Evolutionary conservation across 768 basidiomycete genomes (phyloP), one percentile per base, ranked within the genome.

Genomic region (Boletus speciosus): DNA sequence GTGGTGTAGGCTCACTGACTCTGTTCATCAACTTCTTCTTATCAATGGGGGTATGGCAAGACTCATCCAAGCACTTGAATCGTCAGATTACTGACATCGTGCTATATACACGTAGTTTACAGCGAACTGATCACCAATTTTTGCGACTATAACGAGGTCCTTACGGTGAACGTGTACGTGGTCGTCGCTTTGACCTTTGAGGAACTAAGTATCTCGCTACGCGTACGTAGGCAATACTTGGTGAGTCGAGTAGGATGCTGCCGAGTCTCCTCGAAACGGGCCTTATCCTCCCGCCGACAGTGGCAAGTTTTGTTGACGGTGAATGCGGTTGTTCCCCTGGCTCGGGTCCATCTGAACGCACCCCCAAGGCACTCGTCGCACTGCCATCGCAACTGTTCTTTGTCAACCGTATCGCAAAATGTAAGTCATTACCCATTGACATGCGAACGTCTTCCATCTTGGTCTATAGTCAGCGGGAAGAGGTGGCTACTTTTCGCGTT

Each of bases 261-360:
- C 19, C 27, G n/a, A 43, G 19, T 34, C 12, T 32, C 16, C 5
- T 43, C 7, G 35, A 29, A 5, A 27, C 31, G 21, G 23, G 4
- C 4, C 57, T 51, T 36, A 34, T 35, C 42, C 9, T 50, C n/a
- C 35, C 23, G 8, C n/a, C 11, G 25, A 36, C 12, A 62, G 62
- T 64, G 61, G 62, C 62, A 64, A 52, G 54, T 56, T 32, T 15
- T 62, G 19, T 51, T 62, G 52, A 62, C 61, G 1, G 62, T 61
- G n/a, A 48, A 58, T 16, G n/a, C 10, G 7, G 9, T 49, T 19
- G 10, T 48, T 48, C 15, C 32, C 21, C 21, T 6, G 23, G n/a
- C 7, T 21, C 7, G n/a, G 25, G 10, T 9, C 14, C 25, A n/a
- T n/a, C 21, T 21, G 7, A 29, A 51, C 31, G 10, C 0, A 4